Evolutionary conservation across 768 basidiomycete genomes (phyloP).

Genomic region (Termitomyces sp.): DNA sequence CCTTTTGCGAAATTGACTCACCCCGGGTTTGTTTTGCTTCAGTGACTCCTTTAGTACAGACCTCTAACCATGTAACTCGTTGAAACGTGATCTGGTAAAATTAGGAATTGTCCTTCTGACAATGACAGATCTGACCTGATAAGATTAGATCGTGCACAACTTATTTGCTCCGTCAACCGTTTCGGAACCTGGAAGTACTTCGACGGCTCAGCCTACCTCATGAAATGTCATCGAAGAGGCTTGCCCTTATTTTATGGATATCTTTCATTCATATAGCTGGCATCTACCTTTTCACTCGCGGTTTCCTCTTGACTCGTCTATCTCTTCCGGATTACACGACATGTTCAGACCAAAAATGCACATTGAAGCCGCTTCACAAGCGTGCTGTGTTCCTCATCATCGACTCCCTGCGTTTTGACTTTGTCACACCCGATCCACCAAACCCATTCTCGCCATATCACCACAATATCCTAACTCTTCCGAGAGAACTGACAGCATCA

Average conservation of each 20-base stretch:
- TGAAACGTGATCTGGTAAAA: too few relatives aligned
- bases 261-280: conserved; percentile 67
- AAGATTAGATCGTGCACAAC: background rate
- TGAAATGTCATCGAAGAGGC: conserved; percentile 22
- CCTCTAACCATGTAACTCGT: too few relatives aligned
- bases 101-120: too few relatives aligned
- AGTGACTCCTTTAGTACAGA: too few relatives aligned
- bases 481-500: conserved; percentile 58
- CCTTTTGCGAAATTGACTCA: too few relatives aligned
- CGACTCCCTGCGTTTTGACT: conserved; percentile 93
- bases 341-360: conserved; percentile 36
- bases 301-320: conserved; percentile 82
- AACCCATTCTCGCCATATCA: conserved; percentile 60
- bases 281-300: conserved; percentile 86
- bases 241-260: conserved; percentile 49
- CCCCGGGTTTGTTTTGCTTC: too few relatives aligned
- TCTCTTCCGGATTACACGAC: conserved; percentile 56
- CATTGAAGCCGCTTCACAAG: conserved; percentile 60
- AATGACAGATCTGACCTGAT: background rate
- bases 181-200: too few relatives aligned
- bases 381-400: conserved; percentile 84
- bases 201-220: too few relatives aligned
- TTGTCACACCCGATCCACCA: conserved; percentile 70
- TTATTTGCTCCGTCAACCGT: background rate
- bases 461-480: conserved; percentile 80